Conservation (phyloP, 371 early-diverging fungal genomes). For the Choanephora cucurbitarum region DNA sequence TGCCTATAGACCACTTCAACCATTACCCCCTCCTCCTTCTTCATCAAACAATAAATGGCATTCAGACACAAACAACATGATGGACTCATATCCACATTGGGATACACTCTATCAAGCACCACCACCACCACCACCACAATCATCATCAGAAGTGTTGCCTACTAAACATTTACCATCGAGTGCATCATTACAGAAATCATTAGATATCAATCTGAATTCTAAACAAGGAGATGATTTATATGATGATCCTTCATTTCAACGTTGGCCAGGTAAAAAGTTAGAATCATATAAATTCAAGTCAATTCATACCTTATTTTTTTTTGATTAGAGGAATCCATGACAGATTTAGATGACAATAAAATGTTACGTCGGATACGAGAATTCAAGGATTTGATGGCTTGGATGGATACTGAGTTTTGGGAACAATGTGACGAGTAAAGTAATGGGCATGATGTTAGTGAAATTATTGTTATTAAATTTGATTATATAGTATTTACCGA, state of each 20-base stretch:
- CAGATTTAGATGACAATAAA: conserved; percentile 23
- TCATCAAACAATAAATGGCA: not conserved
- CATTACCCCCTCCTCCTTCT: conserved; percentile 8
- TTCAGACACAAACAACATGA: not conserved
- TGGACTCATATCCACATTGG: not conserved
- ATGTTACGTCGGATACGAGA: conserved; percentile 32
- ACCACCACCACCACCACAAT: conserved; percentile 10
- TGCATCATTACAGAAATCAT: conserved; percentile 6
- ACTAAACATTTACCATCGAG: too few species aligned
- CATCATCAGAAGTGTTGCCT: conserved; percentile 4
- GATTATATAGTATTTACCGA: conserved; percentile 22
- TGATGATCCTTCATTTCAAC: conserved; percentile 18
- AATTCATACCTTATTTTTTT: conserved; percentile 1
- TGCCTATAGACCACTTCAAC: conserved; percentile 18
- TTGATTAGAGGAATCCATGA: conserved; percentile 25
- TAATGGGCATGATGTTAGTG: too few species aligned
- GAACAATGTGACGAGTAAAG: conserved; percentile 37
- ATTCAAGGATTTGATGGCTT: conserved; percentile 32
- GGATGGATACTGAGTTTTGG: conserved; percentile 36
- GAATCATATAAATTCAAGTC: not conserved
- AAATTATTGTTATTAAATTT: not conserved
- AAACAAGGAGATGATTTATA: conserved; percentile 12
- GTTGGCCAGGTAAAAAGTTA: conserved; percentile 30
- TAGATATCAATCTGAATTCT: not conserved
- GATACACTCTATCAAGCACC: not conserved